Base-by-base conservation (phyloP, 2,329 filamentous ascomycete species). In the Aureobasidium sp. region DNA sequence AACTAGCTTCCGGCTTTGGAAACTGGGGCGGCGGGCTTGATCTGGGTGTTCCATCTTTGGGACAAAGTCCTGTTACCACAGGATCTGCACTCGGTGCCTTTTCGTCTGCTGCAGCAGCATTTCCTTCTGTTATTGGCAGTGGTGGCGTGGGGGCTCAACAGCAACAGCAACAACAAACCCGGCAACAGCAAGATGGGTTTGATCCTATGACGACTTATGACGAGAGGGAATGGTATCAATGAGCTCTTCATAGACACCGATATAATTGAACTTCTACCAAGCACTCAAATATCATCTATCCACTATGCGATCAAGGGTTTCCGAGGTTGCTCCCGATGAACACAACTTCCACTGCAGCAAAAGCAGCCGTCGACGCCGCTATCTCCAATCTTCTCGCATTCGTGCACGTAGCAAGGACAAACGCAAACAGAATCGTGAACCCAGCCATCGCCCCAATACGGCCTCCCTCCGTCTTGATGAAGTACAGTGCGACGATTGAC, bases 1-100 rank as follows among this genome's bases (percentile, higher is more conserved):
- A 82, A 54, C 73, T 88, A 4, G 84, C 82, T 0, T 71, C 81
- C 4, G 85, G 85, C 1, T 83, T 88, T 64, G 85, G 82, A 30
- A 85, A 85, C 60, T 88, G 85, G 85, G 75, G 47, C 10, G 45
- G 32, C 27, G 49, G 47, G 14, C 25, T 51, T 8, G 61, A 51
- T 6, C 2, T 49, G 14, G 41, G 53, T 11, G 47, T 37, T 54
- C 30, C 36, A 29, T 36, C 44, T 9, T 14, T 59, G 47, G 54
- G 54, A 3, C 61, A 53, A 21, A 53, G 45, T 39, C 61, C 54
- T 6, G 42, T 58, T 4, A 58, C 21, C 21, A 14, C 29, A 16
- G 39, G 37, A 32, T n/a, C 45, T 10, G 21, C 39, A n/a, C 6
- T 53, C 0, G 48, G 37, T 11, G 11, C 48, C 2, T 44, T 45